These are phyloP conservation scores for Rhynchosporium secalis DNA, from an alignment of 2,329 filamentous ascomycete genomes.

Conservation along the genomic window DNA sequence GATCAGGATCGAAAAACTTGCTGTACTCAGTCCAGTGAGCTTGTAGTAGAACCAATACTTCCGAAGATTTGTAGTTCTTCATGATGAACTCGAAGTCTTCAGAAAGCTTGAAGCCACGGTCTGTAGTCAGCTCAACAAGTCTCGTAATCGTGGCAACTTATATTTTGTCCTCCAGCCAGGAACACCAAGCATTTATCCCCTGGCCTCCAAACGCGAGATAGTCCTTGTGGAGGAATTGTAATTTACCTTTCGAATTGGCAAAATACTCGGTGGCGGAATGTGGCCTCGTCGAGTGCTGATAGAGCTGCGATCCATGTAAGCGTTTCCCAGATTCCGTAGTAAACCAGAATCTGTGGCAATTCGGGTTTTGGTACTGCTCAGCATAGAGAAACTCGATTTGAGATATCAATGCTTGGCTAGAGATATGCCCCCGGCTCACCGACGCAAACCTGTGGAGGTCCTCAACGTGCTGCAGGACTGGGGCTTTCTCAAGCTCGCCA, in stretches of 20 bases:
- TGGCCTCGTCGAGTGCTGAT: slow-evolving; percentile 13
- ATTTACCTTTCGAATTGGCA: slow-evolving; percentile 2
- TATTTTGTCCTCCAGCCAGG: slow-evolving; percentile 20
- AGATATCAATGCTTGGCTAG: slow-evolving; percentile 13
- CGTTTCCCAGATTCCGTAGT: slow-evolving; percentile 9
- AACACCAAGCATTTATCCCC: neutral
- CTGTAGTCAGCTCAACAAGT: slow-evolving; percentile 1
- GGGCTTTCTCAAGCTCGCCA: slow-evolving; percentile 14
- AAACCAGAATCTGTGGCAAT: slow-evolving; percentile 18
- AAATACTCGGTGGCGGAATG: slow-evolving; percentile 14
- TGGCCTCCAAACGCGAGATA: neutral
- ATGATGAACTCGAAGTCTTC: slow-evolving; percentile 18
- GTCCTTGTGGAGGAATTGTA: slow-evolving; percentile 17
- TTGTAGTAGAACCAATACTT: slow-evolving; percentile 12
- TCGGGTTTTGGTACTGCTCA: slow-evolving; percentile 16
- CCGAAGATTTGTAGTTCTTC: slow-evolving; percentile 15
- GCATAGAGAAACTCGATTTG: slow-evolving; percentile 19
- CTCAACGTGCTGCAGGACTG: slow-evolving; percentile 17
- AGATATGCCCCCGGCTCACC: neutral
- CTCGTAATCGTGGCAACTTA: slow-evolving; percentile 18
- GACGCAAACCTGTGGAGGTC: slow-evolving; percentile 5
- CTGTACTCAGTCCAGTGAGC: slow-evolving; percentile 12
- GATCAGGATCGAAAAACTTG: slow-evolving; percentile 9
- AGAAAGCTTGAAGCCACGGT: slow-evolving; percentile 10
- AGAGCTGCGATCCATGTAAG: slow-evolving; percentile 14